Evolutionary conservation across 2,329 filamentous ascomycete genomes (phyloP).

Genomic region (Arachnopeziza araneosa): DNA sequence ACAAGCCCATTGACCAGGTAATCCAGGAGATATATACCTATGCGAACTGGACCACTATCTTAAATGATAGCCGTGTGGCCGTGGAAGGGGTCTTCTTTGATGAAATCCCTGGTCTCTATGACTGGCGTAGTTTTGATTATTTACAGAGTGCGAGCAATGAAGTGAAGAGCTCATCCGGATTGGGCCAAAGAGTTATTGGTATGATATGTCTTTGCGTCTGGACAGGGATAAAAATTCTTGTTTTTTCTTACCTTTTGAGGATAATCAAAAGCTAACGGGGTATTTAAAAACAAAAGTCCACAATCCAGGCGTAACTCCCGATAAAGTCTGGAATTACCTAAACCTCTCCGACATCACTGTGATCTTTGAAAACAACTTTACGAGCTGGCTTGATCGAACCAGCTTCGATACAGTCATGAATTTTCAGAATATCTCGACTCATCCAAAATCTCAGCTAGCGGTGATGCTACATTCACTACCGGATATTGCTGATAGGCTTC

Average conservation of each 20-base stretch:
- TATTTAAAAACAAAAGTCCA: slow-evolving; percentile 28
- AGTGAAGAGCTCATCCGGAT: slow-evolving; percentile 28
- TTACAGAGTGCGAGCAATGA: slow-evolving; percentile 30
- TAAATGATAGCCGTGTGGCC: slow-evolving; percentile 32
- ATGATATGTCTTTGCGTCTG: neutral
- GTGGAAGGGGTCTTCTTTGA: slow-evolving; percentile 43
- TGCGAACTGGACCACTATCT: slow-evolving; percentile 34
- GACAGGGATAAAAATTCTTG: neutral
- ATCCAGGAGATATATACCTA: slow-evolving; percentile 38
- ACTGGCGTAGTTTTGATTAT: slow-evolving; percentile 29
- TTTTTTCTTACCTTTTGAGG: neutral
- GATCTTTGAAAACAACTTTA: slow-evolving; percentile 37
- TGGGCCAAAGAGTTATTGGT: slow-evolving; percentile 34
- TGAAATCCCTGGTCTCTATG: slow-evolving; percentile 37
- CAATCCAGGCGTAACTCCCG: slow-evolving; percentile 38
- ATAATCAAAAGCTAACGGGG: slow-evolving; percentile 25
- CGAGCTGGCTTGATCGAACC: neutral
- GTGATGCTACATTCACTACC: slow-evolving; percentile 34
- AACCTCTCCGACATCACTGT: slow-evolving; percentile 36
- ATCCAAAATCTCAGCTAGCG: slow-evolving; percentile 27
- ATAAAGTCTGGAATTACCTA: slow-evolving; percentile 32
- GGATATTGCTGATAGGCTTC: slow-evolving; percentile 21
- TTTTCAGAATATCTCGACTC: slow-evolving; percentile 29
- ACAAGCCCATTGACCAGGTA: slow-evolving; percentile 25
- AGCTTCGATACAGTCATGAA: slow-evolving; percentile 11